phyloP scores from a whole-genome alignment of 805 yeast genomes.

The Barnettozyma salicaria region DNA sequence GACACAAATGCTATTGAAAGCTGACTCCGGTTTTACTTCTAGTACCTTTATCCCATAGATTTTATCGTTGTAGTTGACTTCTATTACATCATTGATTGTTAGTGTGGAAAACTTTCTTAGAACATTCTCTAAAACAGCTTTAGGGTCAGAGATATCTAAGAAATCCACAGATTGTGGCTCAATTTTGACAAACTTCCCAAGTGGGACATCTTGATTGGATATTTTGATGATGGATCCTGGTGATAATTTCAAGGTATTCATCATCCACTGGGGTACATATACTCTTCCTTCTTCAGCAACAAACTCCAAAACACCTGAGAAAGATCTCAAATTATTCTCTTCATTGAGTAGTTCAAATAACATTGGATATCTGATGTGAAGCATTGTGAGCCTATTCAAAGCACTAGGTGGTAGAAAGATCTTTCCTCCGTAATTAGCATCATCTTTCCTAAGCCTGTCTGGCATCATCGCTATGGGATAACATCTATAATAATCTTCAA shows the following conservation, averaged over 20 bases:
- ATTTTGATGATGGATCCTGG: conserved; percentile 82
- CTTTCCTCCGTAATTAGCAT: conserved; percentile 91
- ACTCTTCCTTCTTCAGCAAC: conserved; percentile 96
- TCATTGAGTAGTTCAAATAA: conserved; percentile 74
- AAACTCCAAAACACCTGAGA: conserved; percentile 93
- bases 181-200: conserved; percentile 83
- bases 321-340: conserved; percentile 54
- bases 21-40: conserved; percentile 76
- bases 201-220: conserved; percentile 70
- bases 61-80: conserved; percentile 75
- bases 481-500: conserved; percentile 86
- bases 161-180: conserved; percentile 96
- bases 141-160: conserved; percentile 89
- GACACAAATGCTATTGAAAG: conserved; percentile 72
- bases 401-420: conserved; percentile 93
- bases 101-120: conserved; percentile 84
- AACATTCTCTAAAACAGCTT: conserved; percentile 92
- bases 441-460: conserved; percentile 61
- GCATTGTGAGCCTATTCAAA: conserved; percentile 77
- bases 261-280: conserved; percentile 96
- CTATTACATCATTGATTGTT: conserved; percentile 78
- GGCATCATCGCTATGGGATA: conserved; percentile 87
- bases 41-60: conserved; percentile 74
- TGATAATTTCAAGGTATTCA: conserved; percentile 61
- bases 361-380: conserved; percentile 95